A percentile compares a stretch with the other conserved stretches of the same genome.
Evolutionary conservation across 23 red algal genomes (phyloP).

Genomic region (Gracilaria caudata): DNA sequence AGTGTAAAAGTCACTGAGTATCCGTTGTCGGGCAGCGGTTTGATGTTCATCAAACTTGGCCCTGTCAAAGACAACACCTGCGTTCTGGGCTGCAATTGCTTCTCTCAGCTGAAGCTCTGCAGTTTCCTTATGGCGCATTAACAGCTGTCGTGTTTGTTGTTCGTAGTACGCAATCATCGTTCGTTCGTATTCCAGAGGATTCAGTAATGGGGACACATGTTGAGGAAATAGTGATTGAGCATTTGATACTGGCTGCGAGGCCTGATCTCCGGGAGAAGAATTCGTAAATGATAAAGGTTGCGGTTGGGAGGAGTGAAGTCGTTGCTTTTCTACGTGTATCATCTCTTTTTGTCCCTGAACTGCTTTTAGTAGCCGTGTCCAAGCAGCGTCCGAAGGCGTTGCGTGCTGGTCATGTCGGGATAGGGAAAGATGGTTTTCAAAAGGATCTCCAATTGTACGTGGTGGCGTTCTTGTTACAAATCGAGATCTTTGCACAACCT

Average conservation of each 20-base stretch:
- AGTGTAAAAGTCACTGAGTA: constrained; percentile 42
- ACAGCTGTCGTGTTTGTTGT: constrained; percentile 35
- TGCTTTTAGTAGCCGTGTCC: constrained; percentile 14
- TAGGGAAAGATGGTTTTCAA: background rate
- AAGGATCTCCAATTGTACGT: background rate
- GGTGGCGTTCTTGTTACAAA: background rate
- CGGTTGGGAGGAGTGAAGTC: background rate
- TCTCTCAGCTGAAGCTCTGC: constrained; percentile 44
- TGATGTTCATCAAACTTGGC: constrained; percentile 65
- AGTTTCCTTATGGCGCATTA: constrained; percentile 30
- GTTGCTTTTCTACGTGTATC: background rate
- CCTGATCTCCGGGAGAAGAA: background rate
- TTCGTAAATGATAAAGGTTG: background rate
- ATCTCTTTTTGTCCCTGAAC: background rate
- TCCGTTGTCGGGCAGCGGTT: constrained; percentile 46
- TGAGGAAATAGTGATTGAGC: constrained; percentile 16
- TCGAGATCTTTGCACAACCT: constrained; percentile 34
- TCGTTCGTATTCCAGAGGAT: constrained; percentile 43
- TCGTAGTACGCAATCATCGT: constrained; percentile 53
- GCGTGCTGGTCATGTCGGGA: background rate
- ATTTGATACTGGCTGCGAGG: background rate
- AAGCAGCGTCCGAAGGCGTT: background rate
- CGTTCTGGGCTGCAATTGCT: constrained; percentile 51
- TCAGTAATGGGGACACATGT: background rate
- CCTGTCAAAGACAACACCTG: constrained; percentile 52